Percentiles rank a stretch among this genome's conserved stretches.
These are phyloP conservation scores for Mallotus nudiflorus DNA, from an alignment of 345 rosid genomes.

Conservation along the genomic window DNA sequence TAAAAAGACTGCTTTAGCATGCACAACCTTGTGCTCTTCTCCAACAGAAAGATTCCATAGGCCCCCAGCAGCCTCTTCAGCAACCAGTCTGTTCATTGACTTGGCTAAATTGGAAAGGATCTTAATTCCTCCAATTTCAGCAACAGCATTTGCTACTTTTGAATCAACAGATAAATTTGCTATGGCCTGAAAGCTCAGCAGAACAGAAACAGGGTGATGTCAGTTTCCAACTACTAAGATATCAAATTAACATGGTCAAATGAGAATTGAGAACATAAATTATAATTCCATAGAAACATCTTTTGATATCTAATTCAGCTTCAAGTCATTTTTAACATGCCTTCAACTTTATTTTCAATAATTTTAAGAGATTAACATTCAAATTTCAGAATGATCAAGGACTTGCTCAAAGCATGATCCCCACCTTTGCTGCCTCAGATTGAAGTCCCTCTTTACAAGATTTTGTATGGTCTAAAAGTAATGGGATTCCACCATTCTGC, in stretches of 20 bases:
- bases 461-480: slow-evolving; percentile 37
- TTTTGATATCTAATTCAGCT: not conserved
- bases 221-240: not conserved
- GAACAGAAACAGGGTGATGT: not conserved
- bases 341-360: not conserved
- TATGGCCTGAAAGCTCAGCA: slow-evolving; percentile 30
- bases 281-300: not conserved
- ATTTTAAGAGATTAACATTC: not conserved
- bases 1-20: slow-evolving; percentile 10
- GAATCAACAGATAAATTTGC: slow-evolving; percentile 44
- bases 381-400: not conserved
- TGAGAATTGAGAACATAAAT: not conserved
- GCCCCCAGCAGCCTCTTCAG: slow-evolving; percentile 49
- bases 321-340: not conserved
- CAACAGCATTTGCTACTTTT: slow-evolving; percentile 41
- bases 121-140: slow-evolving; percentile 37
- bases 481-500: slow-evolving; percentile 31
- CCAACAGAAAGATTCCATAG: slow-evolving; percentile 51
- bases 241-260: slow-evolving; percentile 6
- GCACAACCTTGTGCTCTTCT: slow-evolving; percentile 47
- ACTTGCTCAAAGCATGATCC: not conserved
- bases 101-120: slow-evolving; percentile 36
- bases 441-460: slow-evolving; percentile 41
- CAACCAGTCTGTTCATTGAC: slow-evolving; percentile 40
- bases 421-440: slow-evolving; percentile 39